A percentile compares a stretch with the other conserved stretches of the same genome.
These are phyloP conservation scores for Huntiella omanensis DNA, from an alignment of 2,329 filamentous ascomycete species.

Conservation along the genomic window DNA sequence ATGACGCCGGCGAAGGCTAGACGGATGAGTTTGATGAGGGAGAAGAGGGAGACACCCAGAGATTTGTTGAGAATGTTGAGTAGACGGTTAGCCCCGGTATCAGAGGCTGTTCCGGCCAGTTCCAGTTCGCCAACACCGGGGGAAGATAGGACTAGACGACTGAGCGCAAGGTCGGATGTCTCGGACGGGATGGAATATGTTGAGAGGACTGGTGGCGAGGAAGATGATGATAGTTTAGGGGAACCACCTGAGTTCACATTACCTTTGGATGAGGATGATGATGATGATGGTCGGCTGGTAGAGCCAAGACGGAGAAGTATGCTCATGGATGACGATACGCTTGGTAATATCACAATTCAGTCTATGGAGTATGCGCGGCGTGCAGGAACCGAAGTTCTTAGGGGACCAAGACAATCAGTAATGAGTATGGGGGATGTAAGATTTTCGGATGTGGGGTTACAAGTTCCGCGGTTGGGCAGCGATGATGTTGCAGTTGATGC, in stretches of 20 bases:
- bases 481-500: constrained; percentile 27
- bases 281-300: constrained; percentile 31
- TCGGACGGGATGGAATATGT: constrained; percentile 14
- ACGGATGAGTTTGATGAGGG: constrained; percentile 33
- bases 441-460: constrained; percentile 32
- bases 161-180: constrained; percentile 2
- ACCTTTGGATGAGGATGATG: constrained; percentile 27
- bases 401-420: constrained; percentile 26
- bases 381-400: constrained; percentile 26
- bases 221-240: constrained; percentile 31
- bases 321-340: constrained; percentile 33
- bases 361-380: constrained; percentile 42
- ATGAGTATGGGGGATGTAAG: constrained; percentile 34
- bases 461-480: constrained; percentile 17
- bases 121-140: constrained; percentile 23
- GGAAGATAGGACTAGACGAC: constrained; percentile 12
- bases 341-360: constrained; percentile 34
- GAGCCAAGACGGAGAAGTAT: constrained; percentile 35
- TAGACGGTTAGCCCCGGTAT: constrained; percentile 31
- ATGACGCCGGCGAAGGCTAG: constrained; percentile 41
- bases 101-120: constrained; percentile 26
- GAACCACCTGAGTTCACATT: constrained; percentile 36
- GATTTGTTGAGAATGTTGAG: constrained; percentile 35
- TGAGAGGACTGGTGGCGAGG: constrained; percentile 20
- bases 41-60: constrained; percentile 36